Evolutionary conservation across 768 basidiomycete genomes (phyloP).

Genomic region (Rubroboletus pulcherrimus): DNA sequence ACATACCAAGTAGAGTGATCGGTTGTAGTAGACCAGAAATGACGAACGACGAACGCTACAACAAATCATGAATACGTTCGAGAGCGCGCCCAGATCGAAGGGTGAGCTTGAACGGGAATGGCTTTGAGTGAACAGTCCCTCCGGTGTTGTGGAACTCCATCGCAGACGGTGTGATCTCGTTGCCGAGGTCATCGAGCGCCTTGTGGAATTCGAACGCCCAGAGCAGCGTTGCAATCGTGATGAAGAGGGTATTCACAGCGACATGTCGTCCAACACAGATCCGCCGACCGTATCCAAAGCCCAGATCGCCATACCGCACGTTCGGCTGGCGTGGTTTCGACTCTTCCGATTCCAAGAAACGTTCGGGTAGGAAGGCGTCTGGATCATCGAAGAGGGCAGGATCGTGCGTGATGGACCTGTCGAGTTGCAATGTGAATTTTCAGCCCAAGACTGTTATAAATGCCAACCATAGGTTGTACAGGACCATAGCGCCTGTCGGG

Average conservation of each 20-base stretch:
- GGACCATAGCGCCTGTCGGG: conserved; percentile 4
- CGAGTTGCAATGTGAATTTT: background rate
- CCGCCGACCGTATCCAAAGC: conserved; percentile 13
- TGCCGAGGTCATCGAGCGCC: conserved; percentile 1
- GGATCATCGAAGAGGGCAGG: conserved; percentile 8
- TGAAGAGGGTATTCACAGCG: conserved; percentile 8
- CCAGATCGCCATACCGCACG: conserved; percentile 10
- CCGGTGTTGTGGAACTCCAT: conserved; percentile 7
- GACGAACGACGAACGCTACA: background rate
- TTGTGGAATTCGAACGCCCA: conserved; percentile 10
- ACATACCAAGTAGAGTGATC: background rate
- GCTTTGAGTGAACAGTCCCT: conserved; percentile 2
- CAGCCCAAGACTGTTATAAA: background rate
- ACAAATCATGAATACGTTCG: background rate
- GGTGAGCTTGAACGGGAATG: conserved; percentile 3
- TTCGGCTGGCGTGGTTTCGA: background rate
- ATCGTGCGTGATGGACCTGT: conserved; percentile 8
- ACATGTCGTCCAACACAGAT: conserved; percentile 6
- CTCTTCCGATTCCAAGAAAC: conserved; percentile 5
- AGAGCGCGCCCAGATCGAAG: background rate
- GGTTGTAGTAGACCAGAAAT: no score
- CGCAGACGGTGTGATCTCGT: conserved; percentile 5
- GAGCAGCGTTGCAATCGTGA: conserved; percentile 5
- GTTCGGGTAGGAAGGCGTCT: conserved; percentile 15
- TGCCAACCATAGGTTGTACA: conserved; percentile 1